Percentiles rank a stretch among this genome's conserved stretches.
phyloP scores from a whole-genome alignment of 108 stramenopile species.

The Mediolabrus comicus region DNA sequence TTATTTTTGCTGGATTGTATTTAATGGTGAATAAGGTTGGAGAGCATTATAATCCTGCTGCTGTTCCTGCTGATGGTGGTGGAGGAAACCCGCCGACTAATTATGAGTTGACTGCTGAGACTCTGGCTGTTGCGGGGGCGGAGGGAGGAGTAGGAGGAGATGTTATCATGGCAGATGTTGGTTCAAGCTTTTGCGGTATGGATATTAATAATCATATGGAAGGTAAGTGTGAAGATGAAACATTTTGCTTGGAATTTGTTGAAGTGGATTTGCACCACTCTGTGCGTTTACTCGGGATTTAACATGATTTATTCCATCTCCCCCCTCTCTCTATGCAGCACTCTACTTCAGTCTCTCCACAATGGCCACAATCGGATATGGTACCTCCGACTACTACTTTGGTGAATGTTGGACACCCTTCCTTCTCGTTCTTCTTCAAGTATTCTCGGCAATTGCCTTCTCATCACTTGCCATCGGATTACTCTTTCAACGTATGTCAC shows the following conservation, averaged over 20 bases:
- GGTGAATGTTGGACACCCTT: slow-evolving; percentile 87
- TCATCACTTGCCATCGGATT: slow-evolving; percentile 93
- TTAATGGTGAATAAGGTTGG: slow-evolving; percentile 56
- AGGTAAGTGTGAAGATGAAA: slow-evolving; percentile 14
- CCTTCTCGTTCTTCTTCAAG: slow-evolving; percentile 82
- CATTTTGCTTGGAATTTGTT: slow-evolving; percentile 10
- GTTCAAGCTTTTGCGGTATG: slow-evolving; percentile 73
- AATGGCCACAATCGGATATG: slow-evolving; percentile 96
- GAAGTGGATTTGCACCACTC: neutral
- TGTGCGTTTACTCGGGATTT: no score
- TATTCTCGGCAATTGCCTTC: slow-evolving; percentile 82
- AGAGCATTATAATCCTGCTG: slow-evolving; percentile 18
- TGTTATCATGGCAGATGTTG: neutral
- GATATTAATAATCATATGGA: slow-evolving; percentile 80
- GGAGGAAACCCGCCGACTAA: slow-evolving; percentile 9
- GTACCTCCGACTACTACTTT: slow-evolving; percentile 93
- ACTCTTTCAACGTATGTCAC: slow-evolving; percentile 85
- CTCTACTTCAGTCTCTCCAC: slow-evolving; percentile 89
- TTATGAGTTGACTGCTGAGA: neutral
- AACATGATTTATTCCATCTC: no score
- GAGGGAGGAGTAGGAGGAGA: neutral
- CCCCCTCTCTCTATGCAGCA: slow-evolving; percentile 38
- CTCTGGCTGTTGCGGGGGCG: neutral
- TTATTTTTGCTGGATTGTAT: slow-evolving; percentile 74
- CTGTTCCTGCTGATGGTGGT: slow-evolving; percentile 38